Conservation (phyloP, 306 rosid genomes). For the Cucurbita maxima region DNA sequence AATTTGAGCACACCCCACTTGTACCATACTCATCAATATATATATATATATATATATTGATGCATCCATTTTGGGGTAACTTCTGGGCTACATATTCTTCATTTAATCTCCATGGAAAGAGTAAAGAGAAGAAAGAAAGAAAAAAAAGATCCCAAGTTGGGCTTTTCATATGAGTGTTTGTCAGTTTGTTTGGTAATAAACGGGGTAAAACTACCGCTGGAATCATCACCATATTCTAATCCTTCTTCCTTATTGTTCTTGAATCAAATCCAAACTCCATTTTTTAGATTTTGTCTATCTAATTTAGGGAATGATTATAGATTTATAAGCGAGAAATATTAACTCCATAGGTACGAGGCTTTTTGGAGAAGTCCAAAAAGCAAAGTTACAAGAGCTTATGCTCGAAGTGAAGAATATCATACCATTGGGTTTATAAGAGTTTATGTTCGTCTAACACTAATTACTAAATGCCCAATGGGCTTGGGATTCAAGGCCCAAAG, state of each 20-base stretch:
- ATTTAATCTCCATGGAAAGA: not conserved
- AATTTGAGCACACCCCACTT: not conserved
- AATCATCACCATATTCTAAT: constrained; percentile 5
- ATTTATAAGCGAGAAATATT: too few relatives aligned
- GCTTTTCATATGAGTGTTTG: not conserved
- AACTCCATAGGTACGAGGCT: too few relatives aligned
- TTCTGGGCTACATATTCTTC: not conserved
- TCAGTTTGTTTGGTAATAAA: not conserved
- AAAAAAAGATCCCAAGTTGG: not conserved
- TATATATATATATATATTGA: not conserved
- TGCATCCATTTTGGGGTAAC: not conserved
- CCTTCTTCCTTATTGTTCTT: not conserved
- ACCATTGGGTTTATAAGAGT: too few relatives aligned
- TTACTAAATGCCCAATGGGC: not conserved
- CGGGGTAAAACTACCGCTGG: not conserved
- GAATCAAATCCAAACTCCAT: not conserved
- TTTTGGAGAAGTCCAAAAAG: too few relatives aligned
- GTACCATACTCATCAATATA: not conserved
- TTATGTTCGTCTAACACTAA: too few relatives aligned
- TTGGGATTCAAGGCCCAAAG: not conserved
- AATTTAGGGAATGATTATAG: too few relatives aligned
- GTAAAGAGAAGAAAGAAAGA: not conserved
- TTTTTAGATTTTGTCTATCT: not conserved
- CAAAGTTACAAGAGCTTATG: too few relatives aligned
- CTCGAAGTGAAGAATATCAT: too few relatives aligned